A percentile compares a stretch with the other conserved stretches of the same genome.
Conservation (phyloP, 176 grass and related monocot species). For the Avena eriantha region DNA sequence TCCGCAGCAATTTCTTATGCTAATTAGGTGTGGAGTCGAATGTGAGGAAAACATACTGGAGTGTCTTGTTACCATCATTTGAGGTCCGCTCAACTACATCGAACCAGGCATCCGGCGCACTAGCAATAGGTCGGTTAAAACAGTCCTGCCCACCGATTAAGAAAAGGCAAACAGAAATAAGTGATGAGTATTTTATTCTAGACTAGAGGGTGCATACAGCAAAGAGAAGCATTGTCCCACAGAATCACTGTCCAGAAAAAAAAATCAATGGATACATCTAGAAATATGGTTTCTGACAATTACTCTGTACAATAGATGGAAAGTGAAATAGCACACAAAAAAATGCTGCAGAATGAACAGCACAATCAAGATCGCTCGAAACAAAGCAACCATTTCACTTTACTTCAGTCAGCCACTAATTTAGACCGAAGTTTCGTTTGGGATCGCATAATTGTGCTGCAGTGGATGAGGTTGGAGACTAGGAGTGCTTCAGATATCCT, state of each 20-base stretch:
- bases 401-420: constrained; percentile 22
- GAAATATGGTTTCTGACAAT: background rate
- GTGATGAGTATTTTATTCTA: background rate
- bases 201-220: background rate
- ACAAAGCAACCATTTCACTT: constrained; percentile 8
- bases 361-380: background rate
- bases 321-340: background rate
- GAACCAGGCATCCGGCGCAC: constrained; percentile 85
- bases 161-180: constrained; percentile 6
- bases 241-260: background rate
- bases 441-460: background rate
- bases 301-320: background rate
- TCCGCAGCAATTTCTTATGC: constrained; percentile 8
- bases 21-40: background rate
- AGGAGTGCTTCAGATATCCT: constrained; percentile 25
- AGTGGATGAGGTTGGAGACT: background rate
- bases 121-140: constrained; percentile 85
- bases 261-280: background rate
- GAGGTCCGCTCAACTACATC: constrained; percentile 84
- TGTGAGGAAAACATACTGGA: constrained; percentile 48
- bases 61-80: constrained; percentile 91
- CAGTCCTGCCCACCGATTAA: constrained; percentile 64
- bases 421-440: constrained; percentile 6
- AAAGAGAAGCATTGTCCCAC: background rate
- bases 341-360: background rate